A percentile compares a stretch with the other conserved stretches of the same genome.
These are phyloP conservation scores for Pythium biforme DNA, from an alignment of 352 stramenopile species.

Conservation along the genomic window DNA sequence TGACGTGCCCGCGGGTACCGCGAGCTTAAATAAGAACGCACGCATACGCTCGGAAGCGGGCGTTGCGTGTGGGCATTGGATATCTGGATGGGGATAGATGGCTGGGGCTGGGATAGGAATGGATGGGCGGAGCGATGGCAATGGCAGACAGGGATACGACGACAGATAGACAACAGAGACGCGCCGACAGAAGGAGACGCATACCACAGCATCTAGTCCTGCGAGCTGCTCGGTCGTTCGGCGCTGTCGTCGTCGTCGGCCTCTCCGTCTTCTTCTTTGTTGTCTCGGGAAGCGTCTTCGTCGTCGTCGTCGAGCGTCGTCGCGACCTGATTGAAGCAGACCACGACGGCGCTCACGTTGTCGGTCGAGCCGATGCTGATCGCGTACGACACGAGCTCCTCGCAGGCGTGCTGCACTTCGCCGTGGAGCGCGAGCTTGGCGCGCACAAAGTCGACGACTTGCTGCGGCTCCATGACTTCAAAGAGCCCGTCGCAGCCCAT, in stretches of 20 bases:
- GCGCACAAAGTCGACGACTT: conserved; percentile 82
- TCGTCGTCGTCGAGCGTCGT: conserved; percentile 22
- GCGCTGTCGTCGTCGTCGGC: background rate
- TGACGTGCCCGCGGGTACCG: background rate
- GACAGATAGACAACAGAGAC: background rate
- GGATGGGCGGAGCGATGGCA: background rate
- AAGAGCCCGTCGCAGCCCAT: conserved; percentile 84
- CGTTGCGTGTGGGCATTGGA: background rate
- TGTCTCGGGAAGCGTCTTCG: conserved; percentile 8
- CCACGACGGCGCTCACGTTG: conserved; percentile 81
- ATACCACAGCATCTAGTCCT: background rate
- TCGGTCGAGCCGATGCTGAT: conserved; percentile 79
- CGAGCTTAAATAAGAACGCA: conserved; percentile 15
- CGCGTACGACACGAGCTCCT: conserved; percentile 81
- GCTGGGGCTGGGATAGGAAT: conserved; percentile 1
- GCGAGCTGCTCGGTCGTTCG: background rate
- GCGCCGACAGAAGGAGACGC: background rate
- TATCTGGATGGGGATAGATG: background rate
- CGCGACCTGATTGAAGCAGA: conserved; percentile 72
- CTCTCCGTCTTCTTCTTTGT: background rate
- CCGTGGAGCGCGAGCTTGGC: conserved; percentile 64
- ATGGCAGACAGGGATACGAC: background rate
- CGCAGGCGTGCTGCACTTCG: conserved; percentile 73
- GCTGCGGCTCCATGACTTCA: conserved; percentile 81
- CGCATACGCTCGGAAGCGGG: too few species aligned